Evolutionary conservation across 192 early-diverging fungal genomes (phyloP).

Genomic region (Backusella psychrophila): DNA sequence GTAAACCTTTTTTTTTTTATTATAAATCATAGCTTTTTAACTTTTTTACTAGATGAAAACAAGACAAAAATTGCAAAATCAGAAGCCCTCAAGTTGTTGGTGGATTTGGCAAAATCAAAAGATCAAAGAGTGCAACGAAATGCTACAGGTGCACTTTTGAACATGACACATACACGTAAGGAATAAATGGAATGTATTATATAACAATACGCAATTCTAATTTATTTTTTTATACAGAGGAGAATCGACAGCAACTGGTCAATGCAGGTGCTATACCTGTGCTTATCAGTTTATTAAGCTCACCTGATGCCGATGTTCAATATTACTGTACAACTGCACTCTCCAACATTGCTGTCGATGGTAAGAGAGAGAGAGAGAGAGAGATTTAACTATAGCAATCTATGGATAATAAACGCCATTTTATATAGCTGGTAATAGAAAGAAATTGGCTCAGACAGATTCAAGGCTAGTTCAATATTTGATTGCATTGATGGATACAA

Average conservation of each 20-base stretch:
- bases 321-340: slow-evolving; percentile 91
- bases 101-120: slow-evolving; percentile 70
- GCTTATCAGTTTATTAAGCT: slow-evolving; percentile 70
- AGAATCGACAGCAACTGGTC: slow-evolving; percentile 81
- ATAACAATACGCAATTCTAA: not conserved
- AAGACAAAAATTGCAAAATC: slow-evolving; percentile 87
- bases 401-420: too few species aligned
- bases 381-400: too few species aligned
- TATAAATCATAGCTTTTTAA: too few species aligned
- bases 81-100: slow-evolving; percentile 72
- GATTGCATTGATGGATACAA: slow-evolving; percentile 75
- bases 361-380: too few species aligned
- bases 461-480: slow-evolving; percentile 70
- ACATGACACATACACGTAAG: slow-evolving; percentile 83
- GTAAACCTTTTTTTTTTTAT: not conserved
- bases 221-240: slow-evolving; percentile 29
- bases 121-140: slow-evolving; percentile 88
- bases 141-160: slow-evolving; percentile 86
- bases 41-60: slow-evolving; percentile 65
- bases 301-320: slow-evolving; percentile 80
- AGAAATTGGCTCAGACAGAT: slow-evolving; percentile 69
- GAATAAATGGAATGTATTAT: not conserved
- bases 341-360: slow-evolving; percentile 88
- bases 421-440: slow-evolving; percentile 47
- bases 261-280: slow-evolving; percentile 82